A percentile compares a stretch with the other conserved stretches of the same genome.
Conservation (phyloP, 495 filamentous ascomycete genomes). For the Talaromyces nanjingensis region DNA sequence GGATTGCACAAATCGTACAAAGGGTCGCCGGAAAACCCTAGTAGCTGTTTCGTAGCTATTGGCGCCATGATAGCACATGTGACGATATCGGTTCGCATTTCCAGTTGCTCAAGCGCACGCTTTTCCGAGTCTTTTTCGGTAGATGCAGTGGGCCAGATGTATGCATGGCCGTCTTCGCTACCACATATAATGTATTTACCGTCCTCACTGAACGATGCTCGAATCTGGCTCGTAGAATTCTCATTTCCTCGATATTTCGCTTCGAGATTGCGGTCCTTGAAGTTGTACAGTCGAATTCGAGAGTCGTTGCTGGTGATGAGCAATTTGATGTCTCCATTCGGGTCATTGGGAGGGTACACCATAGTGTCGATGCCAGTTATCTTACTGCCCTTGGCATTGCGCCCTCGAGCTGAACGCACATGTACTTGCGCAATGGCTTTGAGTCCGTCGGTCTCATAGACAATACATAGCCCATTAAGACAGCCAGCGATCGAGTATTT, state of each 20-base stretch:
- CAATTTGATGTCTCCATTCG: constrained; percentile 72
- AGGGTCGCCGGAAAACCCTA: constrained; percentile 79
- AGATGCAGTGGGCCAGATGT: constrained; percentile 72
- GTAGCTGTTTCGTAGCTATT: constrained; percentile 63
- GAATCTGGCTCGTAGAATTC: constrained; percentile 88
- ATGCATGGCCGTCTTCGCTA: constrained; percentile 82
- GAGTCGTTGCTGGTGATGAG: constrained; percentile 95
- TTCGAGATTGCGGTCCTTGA: constrained; percentile 75
- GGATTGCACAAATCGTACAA: constrained; percentile 96
- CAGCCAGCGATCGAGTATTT: constrained; percentile 84
- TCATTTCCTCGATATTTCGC: constrained; percentile 90
- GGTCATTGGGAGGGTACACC: constrained; percentile 48
- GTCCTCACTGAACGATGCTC: constrained; percentile 83
- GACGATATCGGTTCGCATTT: constrained; percentile 81
- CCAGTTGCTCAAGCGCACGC: constrained; percentile 75
- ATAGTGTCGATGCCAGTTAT: constrained; percentile 91
- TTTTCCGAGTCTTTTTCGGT: constrained; percentile 69
- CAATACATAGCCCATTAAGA: constrained; percentile 76
- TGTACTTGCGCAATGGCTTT: constrained; percentile 80
- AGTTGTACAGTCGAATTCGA: constrained; percentile 82
- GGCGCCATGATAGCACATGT: constrained; percentile 85
- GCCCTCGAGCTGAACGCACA: constrained; percentile 80
- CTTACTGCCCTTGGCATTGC: constrained; percentile 94
- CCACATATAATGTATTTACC: constrained; percentile 85
- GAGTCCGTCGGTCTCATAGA: constrained; percentile 92